Conservation (phyloP, 2,329 filamentous ascomycete species). For the Curvularia verruculosa region DNA sequence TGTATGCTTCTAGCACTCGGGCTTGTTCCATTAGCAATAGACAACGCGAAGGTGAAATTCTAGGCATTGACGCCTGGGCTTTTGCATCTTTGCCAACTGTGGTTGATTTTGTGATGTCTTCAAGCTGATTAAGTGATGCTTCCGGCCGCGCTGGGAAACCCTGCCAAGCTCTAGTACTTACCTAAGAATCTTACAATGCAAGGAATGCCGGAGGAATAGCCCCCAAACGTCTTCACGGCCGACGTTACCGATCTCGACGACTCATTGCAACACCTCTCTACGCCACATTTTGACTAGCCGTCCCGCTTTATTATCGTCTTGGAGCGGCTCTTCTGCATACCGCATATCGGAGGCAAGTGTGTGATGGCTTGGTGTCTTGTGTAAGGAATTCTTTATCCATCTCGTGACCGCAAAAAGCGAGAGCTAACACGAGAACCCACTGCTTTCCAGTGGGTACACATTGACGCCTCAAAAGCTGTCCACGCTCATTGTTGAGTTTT, state of each 20-base stretch:
- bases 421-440: background rate
- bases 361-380: background rate
- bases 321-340: background rate
- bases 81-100: background rate
- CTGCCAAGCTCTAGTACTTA: background rate
- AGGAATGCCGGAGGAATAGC: background rate
- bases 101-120: background rate
- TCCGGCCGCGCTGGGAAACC: slow-evolving; percentile 2
- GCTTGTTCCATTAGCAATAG: background rate
- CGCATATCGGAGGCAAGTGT: background rate
- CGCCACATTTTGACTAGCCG: background rate
- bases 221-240: background rate
- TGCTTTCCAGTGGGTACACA: background rate
- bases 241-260: slow-evolving; percentile 1
- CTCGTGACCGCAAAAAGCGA: background rate
- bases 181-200: slow-evolving; percentile 1
- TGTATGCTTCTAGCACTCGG: background rate
- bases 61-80: background rate
- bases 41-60: background rate
- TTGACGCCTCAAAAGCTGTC: background rate
- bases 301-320: slow-evolving; percentile 9
- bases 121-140: no score
- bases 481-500: no score
- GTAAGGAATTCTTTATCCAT: slow-evolving; percentile 1
- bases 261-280: background rate